Evolutionary conservation across 164 flowering plant species (phyloP).

Genomic region (Hamamelis virginiana): DNA sequence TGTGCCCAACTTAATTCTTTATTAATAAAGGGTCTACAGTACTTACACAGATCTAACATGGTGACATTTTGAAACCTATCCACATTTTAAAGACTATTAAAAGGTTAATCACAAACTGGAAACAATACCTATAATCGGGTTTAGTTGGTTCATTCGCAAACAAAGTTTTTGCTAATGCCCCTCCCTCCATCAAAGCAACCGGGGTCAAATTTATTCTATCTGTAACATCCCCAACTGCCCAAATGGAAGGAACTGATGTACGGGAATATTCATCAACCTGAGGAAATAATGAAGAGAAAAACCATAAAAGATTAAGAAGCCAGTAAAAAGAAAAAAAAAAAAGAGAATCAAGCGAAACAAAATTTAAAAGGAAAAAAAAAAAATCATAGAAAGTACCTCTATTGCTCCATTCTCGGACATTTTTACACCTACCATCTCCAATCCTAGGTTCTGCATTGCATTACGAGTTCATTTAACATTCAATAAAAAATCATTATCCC

Average conservation of each 20-base stretch:
- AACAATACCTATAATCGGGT: slow-evolving; percentile 68
- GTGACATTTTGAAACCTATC: background rate
- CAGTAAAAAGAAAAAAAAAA: background rate
- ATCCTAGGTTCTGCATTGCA: slow-evolving; percentile 69
- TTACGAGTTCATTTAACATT: background rate
- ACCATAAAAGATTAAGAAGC: background rate
- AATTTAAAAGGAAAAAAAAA: background rate
- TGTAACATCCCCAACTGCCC: slow-evolving; percentile 99
- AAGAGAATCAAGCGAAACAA: background rate
- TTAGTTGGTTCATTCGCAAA: slow-evolving; percentile 81
- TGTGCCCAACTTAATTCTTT: no score
- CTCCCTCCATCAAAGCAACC: slow-evolving; percentile 99
- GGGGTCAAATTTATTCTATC: slow-evolving; percentile 94
- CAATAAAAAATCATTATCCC: background rate
- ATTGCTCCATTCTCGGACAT: slow-evolving; percentile 81
- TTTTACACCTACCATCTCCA: slow-evolving; percentile 78
- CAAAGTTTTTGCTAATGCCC: slow-evolving; percentile 84
- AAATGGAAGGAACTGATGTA: slow-evolving; percentile 90
- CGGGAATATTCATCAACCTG: slow-evolving; percentile 94
- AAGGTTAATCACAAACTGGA: background rate
- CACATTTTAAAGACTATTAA: background rate
- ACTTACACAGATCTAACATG: background rate
- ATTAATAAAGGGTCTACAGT: no score
- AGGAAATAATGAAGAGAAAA: slow-evolving; percentile 10
- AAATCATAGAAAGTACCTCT: slow-evolving; percentile 56